Conservation (phyloP, 2,329 filamentous ascomycete species). For the Alternaria metachromatica region DNA sequence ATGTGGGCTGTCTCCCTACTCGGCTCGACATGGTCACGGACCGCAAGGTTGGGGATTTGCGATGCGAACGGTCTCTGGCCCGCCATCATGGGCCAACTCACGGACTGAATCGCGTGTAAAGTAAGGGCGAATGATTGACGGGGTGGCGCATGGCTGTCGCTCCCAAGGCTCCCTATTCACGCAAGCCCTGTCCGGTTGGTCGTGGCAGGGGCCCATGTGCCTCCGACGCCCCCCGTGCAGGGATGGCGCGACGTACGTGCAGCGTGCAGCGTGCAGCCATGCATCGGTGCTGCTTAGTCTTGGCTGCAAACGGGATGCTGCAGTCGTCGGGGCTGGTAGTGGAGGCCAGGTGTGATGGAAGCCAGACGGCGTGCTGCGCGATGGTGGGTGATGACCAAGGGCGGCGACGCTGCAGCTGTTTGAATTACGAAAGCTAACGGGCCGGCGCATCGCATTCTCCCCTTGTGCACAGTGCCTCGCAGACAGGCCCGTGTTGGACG, state of each 20-base stretch:
- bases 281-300: constrained; percentile 19
- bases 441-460: constrained; percentile 11
- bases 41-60: constrained; percentile 16
- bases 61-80: constrained; percentile 27
- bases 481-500: constrained; percentile 24
- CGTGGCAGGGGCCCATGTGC: constrained; percentile 23
- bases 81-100: constrained; percentile 16
- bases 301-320: constrained; percentile 27
- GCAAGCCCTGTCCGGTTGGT: constrained; percentile 18
- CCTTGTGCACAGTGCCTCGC: constrained; percentile 16
- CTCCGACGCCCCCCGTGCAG: constrained; percentile 22
- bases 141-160: constrained; percentile 19
- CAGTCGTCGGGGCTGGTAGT: constrained; percentile 7
- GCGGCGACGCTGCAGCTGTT: constrained; percentile 9
- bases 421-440: constrained; percentile 9
- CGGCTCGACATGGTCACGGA: constrained; percentile 12
- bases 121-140: constrained; percentile 20
- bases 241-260: constrained; percentile 24
- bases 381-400: not conserved
- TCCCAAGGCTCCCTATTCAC: constrained; percentile 32
- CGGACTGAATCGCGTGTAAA: constrained; percentile 19
- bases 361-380: not conserved
- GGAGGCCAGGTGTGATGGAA: constrained; percentile 5
- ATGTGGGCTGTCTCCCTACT: constrained; percentile 9
- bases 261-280: constrained; percentile 23